Conservation (phyloP, 1,284 basidiomycete species). For the Ganoderma boninense region DNA sequence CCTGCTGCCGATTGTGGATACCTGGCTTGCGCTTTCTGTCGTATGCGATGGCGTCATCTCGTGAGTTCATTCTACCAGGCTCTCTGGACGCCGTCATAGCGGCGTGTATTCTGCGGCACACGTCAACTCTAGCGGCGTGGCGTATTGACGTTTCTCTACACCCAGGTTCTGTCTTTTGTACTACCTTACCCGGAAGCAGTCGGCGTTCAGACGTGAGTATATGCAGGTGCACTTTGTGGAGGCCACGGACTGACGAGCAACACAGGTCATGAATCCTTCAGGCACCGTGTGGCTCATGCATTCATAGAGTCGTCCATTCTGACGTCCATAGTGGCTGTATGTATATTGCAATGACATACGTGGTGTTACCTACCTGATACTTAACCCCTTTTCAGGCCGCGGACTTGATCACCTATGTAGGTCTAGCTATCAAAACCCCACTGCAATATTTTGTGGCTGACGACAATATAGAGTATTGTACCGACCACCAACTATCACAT, state of each 20-base stretch:
- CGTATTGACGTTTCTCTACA: not conserved
- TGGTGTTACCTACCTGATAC: not conserved
- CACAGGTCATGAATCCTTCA: constrained; percentile 40
- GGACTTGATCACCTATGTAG: constrained; percentile 25
- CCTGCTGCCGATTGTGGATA: constrained; percentile 31
- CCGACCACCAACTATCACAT: constrained; percentile 29
- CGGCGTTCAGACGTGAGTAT: constrained; percentile 20
- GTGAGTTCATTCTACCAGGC: constrained; percentile 20
- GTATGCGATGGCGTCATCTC: constrained; percentile 30
- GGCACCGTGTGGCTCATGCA: constrained; percentile 37
- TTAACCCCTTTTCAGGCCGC: constrained; percentile 16
- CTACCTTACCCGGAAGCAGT: constrained; percentile 10
- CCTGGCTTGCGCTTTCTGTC: constrained; percentile 30
- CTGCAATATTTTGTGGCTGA: not conserved
- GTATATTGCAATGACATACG: not conserved
- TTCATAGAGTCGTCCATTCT: constrained; percentile 43
- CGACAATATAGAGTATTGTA: constrained; percentile 12
- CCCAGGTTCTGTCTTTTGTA: constrained; percentile 12
- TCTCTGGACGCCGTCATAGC: not conserved
- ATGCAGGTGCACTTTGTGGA: not conserved
- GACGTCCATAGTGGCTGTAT: constrained; percentile 38
- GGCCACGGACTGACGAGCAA: not conserved
- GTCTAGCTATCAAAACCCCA: not conserved
- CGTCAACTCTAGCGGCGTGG: not conserved
- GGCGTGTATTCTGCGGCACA: not conserved